Percentiles rank a stretch among this genome's conserved stretches.
Evolutionary conservation across 805 yeast genomes (phyloP).

Genomic region (Pichia occidentalis): DNA sequence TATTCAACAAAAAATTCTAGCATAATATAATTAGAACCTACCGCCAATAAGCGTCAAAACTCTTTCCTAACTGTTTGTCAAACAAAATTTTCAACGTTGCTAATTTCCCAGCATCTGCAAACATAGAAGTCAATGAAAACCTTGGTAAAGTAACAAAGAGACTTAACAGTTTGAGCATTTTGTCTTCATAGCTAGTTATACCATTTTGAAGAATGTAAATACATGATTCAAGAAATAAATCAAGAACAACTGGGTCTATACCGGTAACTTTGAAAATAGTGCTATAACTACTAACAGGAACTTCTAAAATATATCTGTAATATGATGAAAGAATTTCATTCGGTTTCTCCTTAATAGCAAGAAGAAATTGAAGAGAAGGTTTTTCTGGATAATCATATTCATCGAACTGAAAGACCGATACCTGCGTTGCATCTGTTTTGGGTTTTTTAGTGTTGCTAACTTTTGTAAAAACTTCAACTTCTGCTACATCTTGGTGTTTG

Average conservation of each 20-base stretch:
- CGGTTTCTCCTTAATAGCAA: slow-evolving; percentile 29
- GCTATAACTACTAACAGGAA: slow-evolving; percentile 24
- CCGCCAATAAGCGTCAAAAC: slow-evolving; percentile 11
- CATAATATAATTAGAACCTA: too few species aligned
- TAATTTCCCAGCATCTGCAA: slow-evolving; percentile 23
- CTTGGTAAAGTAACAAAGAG: slow-evolving; percentile 32
- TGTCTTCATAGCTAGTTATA: slow-evolving; percentile 7
- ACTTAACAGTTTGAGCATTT: slow-evolving; percentile 22
- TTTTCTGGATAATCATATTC: slow-evolving; percentile 35
- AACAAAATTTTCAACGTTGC: slow-evolving; percentile 2
- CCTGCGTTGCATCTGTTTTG: too few species aligned
- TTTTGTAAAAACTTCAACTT: too few species aligned
- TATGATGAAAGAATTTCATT: slow-evolving; percentile 21
- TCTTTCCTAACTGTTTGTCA: not conserved
- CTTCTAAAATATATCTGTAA: slow-evolving; percentile 32
- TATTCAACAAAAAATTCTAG: not conserved
- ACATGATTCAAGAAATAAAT: slow-evolving; percentile 41
- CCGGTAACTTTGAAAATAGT: slow-evolving; percentile 37
- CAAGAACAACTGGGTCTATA: slow-evolving; percentile 42
- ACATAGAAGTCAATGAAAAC: slow-evolving; percentile 31
- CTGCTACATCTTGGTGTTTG: too few species aligned
- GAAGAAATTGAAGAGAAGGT: slow-evolving; percentile 43
- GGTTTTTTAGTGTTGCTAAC: too few species aligned
- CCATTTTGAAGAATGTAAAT: slow-evolving; percentile 20
- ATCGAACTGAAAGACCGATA: too few species aligned